Evolutionary conservation across 2,329 filamentous ascomycete genomes (phyloP).

Genomic region (Diaporthe citri): DNA sequence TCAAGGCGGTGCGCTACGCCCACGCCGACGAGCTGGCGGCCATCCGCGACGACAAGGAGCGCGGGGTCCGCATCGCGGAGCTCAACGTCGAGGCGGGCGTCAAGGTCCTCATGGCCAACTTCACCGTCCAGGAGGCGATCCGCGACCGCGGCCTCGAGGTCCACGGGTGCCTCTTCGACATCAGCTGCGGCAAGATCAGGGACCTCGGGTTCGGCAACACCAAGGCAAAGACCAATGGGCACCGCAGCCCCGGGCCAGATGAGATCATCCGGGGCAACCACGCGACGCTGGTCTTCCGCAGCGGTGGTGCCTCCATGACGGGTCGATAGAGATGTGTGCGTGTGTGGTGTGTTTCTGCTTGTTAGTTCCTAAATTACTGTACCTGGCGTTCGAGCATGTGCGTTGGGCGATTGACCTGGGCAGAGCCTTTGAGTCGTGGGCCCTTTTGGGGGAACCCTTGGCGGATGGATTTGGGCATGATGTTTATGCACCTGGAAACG

Average conservation of each 20-base stretch:
- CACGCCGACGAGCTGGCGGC: conserved; percentile 68
- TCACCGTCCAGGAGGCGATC: conserved; percentile 77
- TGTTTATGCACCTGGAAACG: neutral
- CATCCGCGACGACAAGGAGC: conserved; percentile 66
- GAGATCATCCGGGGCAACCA: conserved; percentile 62
- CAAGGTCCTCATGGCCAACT: conserved; percentile 76
- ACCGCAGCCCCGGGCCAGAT: conserved; percentile 38
- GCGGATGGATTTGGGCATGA: conserved; percentile 24
- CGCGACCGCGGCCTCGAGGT: conserved; percentile 77
- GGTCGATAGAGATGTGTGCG: conserved; percentile 42
- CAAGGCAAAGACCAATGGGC: conserved; percentile 40
- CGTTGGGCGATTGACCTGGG: conserved; percentile 3
- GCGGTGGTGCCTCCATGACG: conserved; percentile 54
- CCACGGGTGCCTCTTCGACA: conserved; percentile 83
- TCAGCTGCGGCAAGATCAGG: conserved; percentile 60
- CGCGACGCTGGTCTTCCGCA: conserved; percentile 63
- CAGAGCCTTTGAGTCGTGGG: conserved; percentile 15
- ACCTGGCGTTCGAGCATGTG: neutral
- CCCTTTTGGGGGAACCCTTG: neutral
- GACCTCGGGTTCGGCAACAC: conserved; percentile 62
- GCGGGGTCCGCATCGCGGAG: conserved; percentile 75
- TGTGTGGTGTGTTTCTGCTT: neutral
- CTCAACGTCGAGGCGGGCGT: conserved; percentile 81
- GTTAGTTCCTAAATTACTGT: neutral
- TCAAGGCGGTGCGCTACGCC: conserved; percentile 57